Percentiles rank a stretch among this genome's conserved stretches.
Conservation (phyloP, 176 grass and related monocot genomes). For the Cenchrus fungigraminus region DNA sequence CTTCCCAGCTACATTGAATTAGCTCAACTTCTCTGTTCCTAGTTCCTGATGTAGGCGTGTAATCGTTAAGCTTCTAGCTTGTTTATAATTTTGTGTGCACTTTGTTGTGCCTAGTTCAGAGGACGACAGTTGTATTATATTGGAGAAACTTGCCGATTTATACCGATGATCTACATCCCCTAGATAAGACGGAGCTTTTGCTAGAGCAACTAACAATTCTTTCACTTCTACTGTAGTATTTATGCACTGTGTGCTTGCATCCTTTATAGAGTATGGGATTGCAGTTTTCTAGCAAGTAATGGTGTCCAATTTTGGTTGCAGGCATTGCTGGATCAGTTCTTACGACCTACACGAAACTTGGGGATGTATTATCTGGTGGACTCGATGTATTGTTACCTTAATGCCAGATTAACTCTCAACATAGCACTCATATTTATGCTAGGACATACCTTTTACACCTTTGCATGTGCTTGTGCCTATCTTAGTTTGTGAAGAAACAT, state of each 20-base stretch:
- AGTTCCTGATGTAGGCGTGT: neutral
- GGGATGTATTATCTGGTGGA: slow-evolving; percentile 39
- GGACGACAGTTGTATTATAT: neutral
- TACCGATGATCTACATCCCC: neutral
- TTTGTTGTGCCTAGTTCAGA: neutral
- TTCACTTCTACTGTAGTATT: neutral
- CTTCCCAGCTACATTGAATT: neutral
- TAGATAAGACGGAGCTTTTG: neutral
- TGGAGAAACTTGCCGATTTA: neutral
- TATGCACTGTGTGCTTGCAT: neutral
- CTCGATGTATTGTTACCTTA: slow-evolving; percentile 11
- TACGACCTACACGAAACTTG: neutral
- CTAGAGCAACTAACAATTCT: neutral
- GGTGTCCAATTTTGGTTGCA: slow-evolving; percentile 16
- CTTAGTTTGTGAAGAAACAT: slow-evolving; percentile 19
- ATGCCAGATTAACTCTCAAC: neutral
- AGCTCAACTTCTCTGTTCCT: neutral
- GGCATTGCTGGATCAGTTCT: slow-evolving; percentile 44
- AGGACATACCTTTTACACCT: neutral
- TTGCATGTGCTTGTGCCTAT: neutral
- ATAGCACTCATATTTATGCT: neutral
- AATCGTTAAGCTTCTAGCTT: neutral
- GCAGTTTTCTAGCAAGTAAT: neutral
- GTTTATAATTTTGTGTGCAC: neutral
- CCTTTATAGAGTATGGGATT: neutral